Evolutionary conservation across 192 early-diverging fungal genomes (phyloP).

Genomic region (Glomus cerebriforme): DNA sequence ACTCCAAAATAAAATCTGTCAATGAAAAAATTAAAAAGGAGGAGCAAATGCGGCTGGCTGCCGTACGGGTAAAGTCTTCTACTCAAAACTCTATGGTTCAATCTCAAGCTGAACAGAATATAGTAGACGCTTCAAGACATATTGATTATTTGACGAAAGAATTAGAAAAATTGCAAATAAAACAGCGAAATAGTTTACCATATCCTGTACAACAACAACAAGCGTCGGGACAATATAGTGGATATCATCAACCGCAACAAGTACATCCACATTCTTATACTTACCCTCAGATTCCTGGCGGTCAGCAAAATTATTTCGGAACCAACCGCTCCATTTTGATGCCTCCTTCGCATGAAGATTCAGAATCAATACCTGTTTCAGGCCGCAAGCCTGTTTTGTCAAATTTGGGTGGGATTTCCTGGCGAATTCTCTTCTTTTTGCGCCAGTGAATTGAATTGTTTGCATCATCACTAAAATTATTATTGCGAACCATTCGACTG

Average conservation of each 20-base stretch:
- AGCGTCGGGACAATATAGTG: conserved; percentile 26
- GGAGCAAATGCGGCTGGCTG: conserved; percentile 60
- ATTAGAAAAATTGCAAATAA: conserved; percentile 61
- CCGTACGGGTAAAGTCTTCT: conserved; percentile 51
- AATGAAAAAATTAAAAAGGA: conserved; percentile 45
- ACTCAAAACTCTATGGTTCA: conserved; percentile 40
- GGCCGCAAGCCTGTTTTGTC: conserved; percentile 31
- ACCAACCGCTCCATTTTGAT: too few species aligned
- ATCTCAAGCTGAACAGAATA: conserved; percentile 76
- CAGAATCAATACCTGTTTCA: background rate
- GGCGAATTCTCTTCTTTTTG: conserved; percentile 37
- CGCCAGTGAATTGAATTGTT: conserved; percentile 31
- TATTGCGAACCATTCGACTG: conserved; percentile 34
- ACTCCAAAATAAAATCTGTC: conserved; percentile 44
- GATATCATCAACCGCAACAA: background rate
- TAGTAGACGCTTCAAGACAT: conserved; percentile 64
- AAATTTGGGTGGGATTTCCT: conserved; percentile 18
- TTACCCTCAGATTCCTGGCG: background rate
- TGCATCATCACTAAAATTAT: conserved; percentile 32
- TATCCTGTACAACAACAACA: background rate
- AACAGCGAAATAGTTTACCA: conserved; percentile 51
- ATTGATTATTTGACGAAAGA: conserved; percentile 72
- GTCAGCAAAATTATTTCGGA: background rate
- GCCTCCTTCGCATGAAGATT: background rate
- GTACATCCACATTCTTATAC: background rate